phyloP scores from a whole-genome alignment of 495 filamentous ascomycete genomes.

The Pseudoneurospora amorphoporcata region DNA sequence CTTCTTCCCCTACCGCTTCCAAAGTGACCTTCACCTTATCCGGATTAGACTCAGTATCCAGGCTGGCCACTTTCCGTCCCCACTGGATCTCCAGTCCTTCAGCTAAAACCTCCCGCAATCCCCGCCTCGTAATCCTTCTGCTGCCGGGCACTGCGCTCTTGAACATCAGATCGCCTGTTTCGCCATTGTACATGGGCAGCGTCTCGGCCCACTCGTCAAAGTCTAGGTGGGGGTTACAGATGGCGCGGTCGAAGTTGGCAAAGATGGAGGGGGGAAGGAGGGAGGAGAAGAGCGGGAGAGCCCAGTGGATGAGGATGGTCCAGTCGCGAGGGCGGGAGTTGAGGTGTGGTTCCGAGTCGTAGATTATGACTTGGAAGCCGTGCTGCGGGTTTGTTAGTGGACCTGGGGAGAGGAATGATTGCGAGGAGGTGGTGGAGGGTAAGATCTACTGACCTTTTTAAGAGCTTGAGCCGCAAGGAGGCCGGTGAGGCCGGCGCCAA shows the following conservation, averaged over 20 bases:
- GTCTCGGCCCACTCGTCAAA: slow-evolving; percentile 24
- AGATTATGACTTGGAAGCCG: slow-evolving; percentile 38
- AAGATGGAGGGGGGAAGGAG: slow-evolving; percentile 31
- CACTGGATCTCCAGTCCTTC: slow-evolving; percentile 22
- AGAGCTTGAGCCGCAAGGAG: slow-evolving; percentile 38
- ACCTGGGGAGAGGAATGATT: not conserved
- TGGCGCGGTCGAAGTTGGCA: slow-evolving; percentile 22
- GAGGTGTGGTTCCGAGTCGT: slow-evolving; percentile 33
- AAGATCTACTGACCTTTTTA: slow-evolving; percentile 22
- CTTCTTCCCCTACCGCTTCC: not conserved
- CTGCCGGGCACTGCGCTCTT: slow-evolving; percentile 26
- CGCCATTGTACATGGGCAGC: slow-evolving; percentile 34
- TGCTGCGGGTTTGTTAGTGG: slow-evolving; percentile 21
- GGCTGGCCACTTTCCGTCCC: slow-evolving; percentile 16
- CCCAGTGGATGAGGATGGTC: slow-evolving; percentile 50
- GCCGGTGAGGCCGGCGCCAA: slow-evolving; percentile 40
- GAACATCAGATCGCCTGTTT: slow-evolving; percentile 36
- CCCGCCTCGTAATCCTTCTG: slow-evolving; percentile 36
- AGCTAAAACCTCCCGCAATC: slow-evolving; percentile 21
- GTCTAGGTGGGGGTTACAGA: slow-evolving; percentile 29
- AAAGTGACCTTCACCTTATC: slow-evolving; percentile 42
- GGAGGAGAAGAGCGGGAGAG: slow-evolving; percentile 15
- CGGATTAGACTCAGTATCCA: slow-evolving; percentile 26
- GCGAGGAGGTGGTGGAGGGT: too few relatives aligned
- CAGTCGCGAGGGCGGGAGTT: slow-evolving; percentile 41